A percentile compares a stretch with the other conserved stretches of the same genome.
phyloP scores from a whole-genome alignment of 192 early-diverging fungal species.

The Fimicolochytrium jonesii region DNA sequence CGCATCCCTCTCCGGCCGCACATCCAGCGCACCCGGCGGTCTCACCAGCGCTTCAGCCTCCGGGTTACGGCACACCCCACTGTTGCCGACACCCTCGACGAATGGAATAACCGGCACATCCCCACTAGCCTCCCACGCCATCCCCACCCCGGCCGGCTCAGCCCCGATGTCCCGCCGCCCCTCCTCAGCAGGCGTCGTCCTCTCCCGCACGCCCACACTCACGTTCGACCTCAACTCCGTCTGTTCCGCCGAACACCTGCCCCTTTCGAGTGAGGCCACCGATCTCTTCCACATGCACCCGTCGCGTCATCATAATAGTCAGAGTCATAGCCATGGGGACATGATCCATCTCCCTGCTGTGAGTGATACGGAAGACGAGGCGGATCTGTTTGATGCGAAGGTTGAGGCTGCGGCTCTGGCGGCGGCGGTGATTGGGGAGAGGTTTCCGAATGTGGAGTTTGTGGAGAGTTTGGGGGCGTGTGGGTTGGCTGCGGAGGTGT shows the following conservation, averaged over 20 bases:
- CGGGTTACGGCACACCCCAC: background rate
- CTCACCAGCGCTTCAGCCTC: background rate
- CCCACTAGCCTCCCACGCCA: background rate
- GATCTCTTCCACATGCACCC: background rate
- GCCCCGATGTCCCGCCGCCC: background rate
- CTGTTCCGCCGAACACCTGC: background rate
- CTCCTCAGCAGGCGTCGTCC: background rate
- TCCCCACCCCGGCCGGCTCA: too few relatives aligned
- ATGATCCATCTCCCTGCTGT: background rate
- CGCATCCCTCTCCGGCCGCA: background rate
- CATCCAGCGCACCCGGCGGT: background rate
- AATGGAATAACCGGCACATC: too few relatives aligned
- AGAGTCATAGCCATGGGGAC: background rate
- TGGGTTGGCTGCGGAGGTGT: too few relatives aligned
- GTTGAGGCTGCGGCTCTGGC: too few relatives aligned
- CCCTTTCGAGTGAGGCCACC: background rate
- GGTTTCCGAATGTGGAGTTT: conserved; percentile 1
- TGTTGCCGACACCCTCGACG: background rate
- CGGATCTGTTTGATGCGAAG: background rate
- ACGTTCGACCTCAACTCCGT: background rate
- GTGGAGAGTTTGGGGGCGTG: background rate
- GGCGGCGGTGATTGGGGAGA: background rate
- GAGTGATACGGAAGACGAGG: too few relatives aligned
- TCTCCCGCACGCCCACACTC: background rate
- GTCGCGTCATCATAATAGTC: background rate